Evolutionary conservation across 2,329 filamentous ascomycete genomes (phyloP).

Genomic region (Ophiosphaerella herpotricha): DNA sequence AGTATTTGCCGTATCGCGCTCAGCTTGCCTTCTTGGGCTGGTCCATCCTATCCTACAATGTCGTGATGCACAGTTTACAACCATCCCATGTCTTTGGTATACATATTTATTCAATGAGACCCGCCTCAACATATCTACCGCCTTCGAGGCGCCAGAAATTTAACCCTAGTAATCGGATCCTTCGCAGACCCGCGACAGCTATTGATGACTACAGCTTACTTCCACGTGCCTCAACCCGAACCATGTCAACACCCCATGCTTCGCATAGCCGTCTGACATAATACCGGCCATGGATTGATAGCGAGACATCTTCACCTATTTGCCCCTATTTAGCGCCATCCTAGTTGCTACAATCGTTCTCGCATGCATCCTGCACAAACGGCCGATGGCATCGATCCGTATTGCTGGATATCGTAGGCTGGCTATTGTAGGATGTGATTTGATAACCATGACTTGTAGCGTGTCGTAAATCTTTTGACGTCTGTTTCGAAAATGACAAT

Average conservation of each 20-base stretch:
- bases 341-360: conserved; percentile 13
- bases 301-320: background rate
- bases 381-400: too few species aligned
- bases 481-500: background rate
- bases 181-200: conserved; percentile 9
- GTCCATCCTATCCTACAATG: too few species aligned
- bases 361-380: too few species aligned
- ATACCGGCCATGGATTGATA: conserved; percentile 2
- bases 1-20: background rate
- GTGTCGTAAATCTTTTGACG: background rate
- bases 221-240: conserved; percentile 24
- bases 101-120: too few species aligned
- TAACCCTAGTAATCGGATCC: conserved; percentile 22
- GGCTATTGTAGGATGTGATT: background rate
- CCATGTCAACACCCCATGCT: conserved; percentile 10
- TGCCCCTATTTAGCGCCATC: conserved; percentile 3
- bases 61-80: too few species aligned
- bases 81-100: too few species aligned
- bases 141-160: background rate
- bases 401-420: too few species aligned
- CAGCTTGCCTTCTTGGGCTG: background rate
- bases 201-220: conserved; percentile 34
- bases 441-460: background rate
- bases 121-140: too few species aligned
- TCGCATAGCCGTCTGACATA: conserved; percentile 23